These are phyloP conservation scores for Lignosus rhinocerotis DNA, from an alignment of 1,284 basidiomycete genomes.

Conservation along the genomic window DNA sequence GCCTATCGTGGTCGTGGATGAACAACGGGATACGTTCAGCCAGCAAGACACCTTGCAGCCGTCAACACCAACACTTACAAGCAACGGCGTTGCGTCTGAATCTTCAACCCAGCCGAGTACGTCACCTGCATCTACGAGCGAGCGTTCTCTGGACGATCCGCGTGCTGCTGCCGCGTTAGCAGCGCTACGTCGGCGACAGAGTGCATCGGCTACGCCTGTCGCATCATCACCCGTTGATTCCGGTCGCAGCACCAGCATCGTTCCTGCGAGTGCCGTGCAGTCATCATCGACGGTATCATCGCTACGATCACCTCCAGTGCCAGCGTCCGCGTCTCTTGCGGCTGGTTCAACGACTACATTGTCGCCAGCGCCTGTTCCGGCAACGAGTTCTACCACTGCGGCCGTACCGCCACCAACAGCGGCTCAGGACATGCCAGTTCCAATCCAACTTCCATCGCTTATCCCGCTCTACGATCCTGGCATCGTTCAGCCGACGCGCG, in stretches of 20 bases:
- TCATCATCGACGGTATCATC: background rate
- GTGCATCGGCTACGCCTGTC: background rate
- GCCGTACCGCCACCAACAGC: slow-evolving; percentile 1
- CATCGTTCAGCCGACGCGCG: slow-evolving; percentile 1
- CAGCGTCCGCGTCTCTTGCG: background rate
- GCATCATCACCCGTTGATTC: background rate
- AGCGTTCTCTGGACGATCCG: slow-evolving; percentile 1
- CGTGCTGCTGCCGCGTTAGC: slow-evolving; percentile 16
- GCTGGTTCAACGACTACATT: background rate
- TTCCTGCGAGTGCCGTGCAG: background rate
- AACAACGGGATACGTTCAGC: background rate
- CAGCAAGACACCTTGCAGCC: slow-evolving; percentile 1
- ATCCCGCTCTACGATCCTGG: slow-evolving; percentile 42
- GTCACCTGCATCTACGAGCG: background rate
- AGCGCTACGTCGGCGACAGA: slow-evolving; percentile 12
- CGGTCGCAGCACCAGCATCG: background rate
- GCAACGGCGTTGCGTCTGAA: too few relatives aligned
- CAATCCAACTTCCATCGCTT: slow-evolving; percentile 41
- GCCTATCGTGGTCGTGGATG: background rate
- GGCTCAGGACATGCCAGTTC: slow-evolving; percentile 4
- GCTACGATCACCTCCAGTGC: too few relatives aligned
- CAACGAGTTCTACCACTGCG: background rate
- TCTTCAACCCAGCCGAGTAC: background rate
- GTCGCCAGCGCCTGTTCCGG: background rate
- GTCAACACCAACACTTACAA: slow-evolving; percentile 12